Base-by-base conservation (phyloP, 805 yeast genomes). In the Pichia heedii region DNA sequence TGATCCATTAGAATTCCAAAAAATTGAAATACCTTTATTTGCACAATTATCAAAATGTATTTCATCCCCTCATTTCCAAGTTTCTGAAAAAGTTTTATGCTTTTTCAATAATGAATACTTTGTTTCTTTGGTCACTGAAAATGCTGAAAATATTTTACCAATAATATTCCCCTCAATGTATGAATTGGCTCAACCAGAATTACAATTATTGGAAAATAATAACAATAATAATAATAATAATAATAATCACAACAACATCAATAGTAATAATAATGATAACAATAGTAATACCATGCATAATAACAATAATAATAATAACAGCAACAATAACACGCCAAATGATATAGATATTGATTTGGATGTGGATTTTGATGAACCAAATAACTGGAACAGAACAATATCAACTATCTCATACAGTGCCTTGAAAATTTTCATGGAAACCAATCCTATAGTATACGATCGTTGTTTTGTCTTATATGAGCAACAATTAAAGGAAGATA, bases 81-180 rank as follows among this genome's bases (percentile, higher is more conserved):
- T 93, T 22, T 84, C 94, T 45, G 98, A 93, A 65, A 87, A 94
- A 54, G 96, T 93, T 2, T 74, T 93, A 47, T 84, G 89, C 59
- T 87, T 79, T 63, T 93, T 96, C 93, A 84, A 86, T 55, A 90
- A 90, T 62, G 97, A 93, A 58, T 89, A 86, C 66, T 89, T 93
- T 62, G 76, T 89, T 50, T 83, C 88, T 35, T 67, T 90, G 54
- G 88, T 93, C 39, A 86, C 94, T 19, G 97, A 93, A 56, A 84
- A 84, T 61, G 89, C 95, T 9, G 96, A 88, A 55, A 89, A 84
- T 32, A 87, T 90, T 43, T 68, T 93, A 54, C 97, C 98, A 24
- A 88, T 93, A 37, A 77, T 93, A 32, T 93, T 87, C 64, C 83
- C 96, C 1, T 77, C 96, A 2, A 71, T 93, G 51, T 90, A 87